Percentiles rank a stretch among this genome's conserved stretches.
These are phyloP conservation scores for Salix brachista DNA, from an alignment of 345 rosid species.

Conservation along the genomic window DNA sequence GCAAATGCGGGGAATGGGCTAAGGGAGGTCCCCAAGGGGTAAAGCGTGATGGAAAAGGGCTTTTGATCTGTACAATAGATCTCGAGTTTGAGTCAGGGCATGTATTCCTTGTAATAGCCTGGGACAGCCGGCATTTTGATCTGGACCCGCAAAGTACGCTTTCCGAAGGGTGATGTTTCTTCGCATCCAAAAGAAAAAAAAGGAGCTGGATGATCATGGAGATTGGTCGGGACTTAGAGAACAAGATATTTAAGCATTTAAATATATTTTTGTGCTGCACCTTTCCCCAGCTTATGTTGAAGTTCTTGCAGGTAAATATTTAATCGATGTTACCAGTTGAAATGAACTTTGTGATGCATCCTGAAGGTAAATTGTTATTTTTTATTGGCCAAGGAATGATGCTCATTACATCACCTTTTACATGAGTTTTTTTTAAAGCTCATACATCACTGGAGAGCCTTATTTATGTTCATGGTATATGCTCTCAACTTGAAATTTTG, in stretches of 20 bases:
- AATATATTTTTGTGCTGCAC: neutral
- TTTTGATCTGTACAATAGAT: too few species aligned
- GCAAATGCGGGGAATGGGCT: neutral
- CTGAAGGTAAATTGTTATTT: neutral
- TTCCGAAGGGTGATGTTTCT: accelerated
- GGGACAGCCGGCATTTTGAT: too few species aligned
- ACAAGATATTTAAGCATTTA: neutral
- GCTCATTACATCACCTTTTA: neutral
- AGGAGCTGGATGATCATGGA: neutral
- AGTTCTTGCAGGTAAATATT: neutral
- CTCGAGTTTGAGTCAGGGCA: too few species aligned
- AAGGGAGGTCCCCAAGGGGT: neutral
- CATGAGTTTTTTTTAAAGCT: neutral
- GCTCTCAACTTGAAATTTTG: neutral
- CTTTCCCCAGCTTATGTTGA: neutral
- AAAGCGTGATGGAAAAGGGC: too few species aligned
- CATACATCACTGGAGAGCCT: neutral
- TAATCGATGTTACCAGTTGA: neutral
- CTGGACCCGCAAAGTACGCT: too few species aligned
- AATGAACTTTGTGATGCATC: neutral
- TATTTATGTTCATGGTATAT: neutral
- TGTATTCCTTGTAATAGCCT: too few species aligned
- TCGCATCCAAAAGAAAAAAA: too few species aligned
- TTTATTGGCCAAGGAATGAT: neutral
- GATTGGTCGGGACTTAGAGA: neutral